These are phyloP conservation scores for Mrakia blollopis DNA, from an alignment of 768 basidiomycete genomes.

Conservation along the genomic window DNA sequence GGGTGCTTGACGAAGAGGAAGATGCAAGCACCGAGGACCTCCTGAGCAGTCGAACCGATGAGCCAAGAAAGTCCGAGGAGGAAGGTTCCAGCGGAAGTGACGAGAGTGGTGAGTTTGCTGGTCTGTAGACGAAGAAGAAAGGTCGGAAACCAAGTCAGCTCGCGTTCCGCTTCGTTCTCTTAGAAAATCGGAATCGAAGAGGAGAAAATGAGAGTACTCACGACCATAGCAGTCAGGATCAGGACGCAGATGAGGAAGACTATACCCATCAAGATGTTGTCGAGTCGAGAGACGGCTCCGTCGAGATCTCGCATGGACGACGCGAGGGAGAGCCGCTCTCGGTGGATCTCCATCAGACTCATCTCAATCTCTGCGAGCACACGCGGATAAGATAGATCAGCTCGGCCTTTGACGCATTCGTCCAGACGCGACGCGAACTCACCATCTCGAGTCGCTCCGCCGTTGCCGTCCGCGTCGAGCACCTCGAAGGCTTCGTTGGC, in stretches of 20 bases:
- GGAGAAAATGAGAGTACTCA: slow-evolving; percentile 43
- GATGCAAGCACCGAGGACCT: slow-evolving; percentile 78
- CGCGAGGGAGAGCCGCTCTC: slow-evolving; percentile 76
- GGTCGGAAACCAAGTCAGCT: slow-evolving; percentile 31
- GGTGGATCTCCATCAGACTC: slow-evolving; percentile 71
- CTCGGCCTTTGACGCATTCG: too few species aligned
- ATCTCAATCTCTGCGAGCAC: slow-evolving; percentile 59
- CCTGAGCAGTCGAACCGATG: slow-evolving; percentile 70
- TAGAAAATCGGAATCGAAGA: too few species aligned
- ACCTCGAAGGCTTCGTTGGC: slow-evolving; percentile 50
- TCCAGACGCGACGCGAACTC: too few species aligned
- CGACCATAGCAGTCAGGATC: slow-evolving; percentile 78
- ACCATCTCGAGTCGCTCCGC: slow-evolving; percentile 49
- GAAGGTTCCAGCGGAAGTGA: slow-evolving; percentile 69
- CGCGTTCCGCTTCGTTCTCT: not conserved
- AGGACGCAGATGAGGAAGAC: slow-evolving; percentile 64
- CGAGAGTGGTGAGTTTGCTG: slow-evolving; percentile 64
- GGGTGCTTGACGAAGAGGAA: slow-evolving; percentile 73
- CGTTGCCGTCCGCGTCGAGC: slow-evolving; percentile 50
- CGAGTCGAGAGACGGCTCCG: slow-evolving; percentile 67
- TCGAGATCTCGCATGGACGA: slow-evolving; percentile 85
- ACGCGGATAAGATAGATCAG: too few species aligned
- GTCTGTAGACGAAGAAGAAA: slow-evolving; percentile 49
- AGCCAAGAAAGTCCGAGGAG: slow-evolving; percentile 71
- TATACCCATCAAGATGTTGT: slow-evolving; percentile 78